Conservation (phyloP, 495 filamentous ascomycete genomes). For the Penicillium turbatum region DNA sequence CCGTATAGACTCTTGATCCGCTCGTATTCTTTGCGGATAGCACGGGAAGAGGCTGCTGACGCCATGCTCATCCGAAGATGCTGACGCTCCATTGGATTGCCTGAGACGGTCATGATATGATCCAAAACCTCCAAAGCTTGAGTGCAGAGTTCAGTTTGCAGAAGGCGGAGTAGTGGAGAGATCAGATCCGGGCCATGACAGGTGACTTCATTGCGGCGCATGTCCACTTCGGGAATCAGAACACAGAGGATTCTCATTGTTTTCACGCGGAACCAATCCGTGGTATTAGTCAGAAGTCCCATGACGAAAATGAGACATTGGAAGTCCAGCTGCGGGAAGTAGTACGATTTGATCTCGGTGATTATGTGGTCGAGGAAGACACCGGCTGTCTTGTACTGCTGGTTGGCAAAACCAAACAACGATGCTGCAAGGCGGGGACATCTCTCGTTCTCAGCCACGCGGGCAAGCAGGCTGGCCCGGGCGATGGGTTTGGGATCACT, state of each 20-base stretch:
- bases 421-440: conserved; percentile 44
- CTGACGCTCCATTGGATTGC: conserved; percentile 87
- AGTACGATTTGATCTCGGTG: conserved; percentile 70
- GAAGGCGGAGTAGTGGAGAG: conserved; percentile 80
- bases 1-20: conserved; percentile 91
- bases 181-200: conserved; percentile 92
- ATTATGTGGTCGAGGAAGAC: conserved; percentile 77
- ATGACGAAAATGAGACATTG: conserved; percentile 84
- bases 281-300: conserved; percentile 82
- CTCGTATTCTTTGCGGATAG: conserved; percentile 89
- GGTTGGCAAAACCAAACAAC: conserved; percentile 65
- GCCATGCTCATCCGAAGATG: conserved; percentile 98
- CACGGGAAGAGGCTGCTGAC: conserved; percentile 66
- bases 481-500: conserved; percentile 51
- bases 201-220: conserved; percentile 85
- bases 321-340: conserved; percentile 80
- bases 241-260: conserved; percentile 86
- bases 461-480: conserved; percentile 64
- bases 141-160: conserved; percentile 91
- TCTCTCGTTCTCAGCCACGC: conserved; percentile 64
- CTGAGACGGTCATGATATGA: conserved; percentile 89
- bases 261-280: conserved; percentile 84
- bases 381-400: conserved; percentile 62
- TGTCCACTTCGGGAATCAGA: conserved; percentile 86
- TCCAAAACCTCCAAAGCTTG: conserved; percentile 88